Base-by-base conservation (phyloP, 768 basidiomycete species). In the Leccinum subtestaceum region DNA sequence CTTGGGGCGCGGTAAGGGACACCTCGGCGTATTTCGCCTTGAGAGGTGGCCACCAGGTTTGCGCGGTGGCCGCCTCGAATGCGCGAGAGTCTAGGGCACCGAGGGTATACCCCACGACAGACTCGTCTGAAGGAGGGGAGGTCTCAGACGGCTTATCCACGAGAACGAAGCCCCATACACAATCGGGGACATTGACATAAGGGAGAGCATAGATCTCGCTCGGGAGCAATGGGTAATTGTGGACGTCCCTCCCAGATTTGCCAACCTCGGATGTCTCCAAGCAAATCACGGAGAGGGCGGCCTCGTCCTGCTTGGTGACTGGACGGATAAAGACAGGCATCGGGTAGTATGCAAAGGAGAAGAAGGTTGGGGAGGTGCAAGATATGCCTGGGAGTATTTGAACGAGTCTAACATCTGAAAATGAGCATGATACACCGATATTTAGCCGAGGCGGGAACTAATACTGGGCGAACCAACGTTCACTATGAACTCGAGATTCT, bases 181-280 rank as follows among this genome's bases (percentile, higher is more conserved):
- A 63, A 6, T 75, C 79, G n/a, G 84, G 80, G 15, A 88, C 72
- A 55, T 83, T 82, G 58, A 89, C 79, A 71, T 93, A 93, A 2
- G 91, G 91, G 49, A 89, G 80, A 3, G 90, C 86, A 66, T 86
- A 92, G 46, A 87, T 77, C 46, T 91, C 78, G 5, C 90, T 89
- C 11, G 83, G 85, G 34, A 91, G 82, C 63, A 88, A 86, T 12
- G 76, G 76, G 63, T 78, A 80, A 43, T 82, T 81, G 73, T 91
- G 87, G 29, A 84, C 75, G 38, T 64, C 64, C 70, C 84, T 84
- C 38, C 88, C 88, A 57, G 87, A 85, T 62, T 74, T 76, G 52
- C 91, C 90, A 21, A 87, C 88, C 55, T 88, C 80, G 19, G 81
- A 88, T 4, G 90, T 92, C 55, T 87, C 76, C 29, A 93, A 78